Evolutionary conservation across 306 rosid species (phyloP), one percentile per base, ranked within the genome.

Genomic region (Castanospermum australe): DNA sequence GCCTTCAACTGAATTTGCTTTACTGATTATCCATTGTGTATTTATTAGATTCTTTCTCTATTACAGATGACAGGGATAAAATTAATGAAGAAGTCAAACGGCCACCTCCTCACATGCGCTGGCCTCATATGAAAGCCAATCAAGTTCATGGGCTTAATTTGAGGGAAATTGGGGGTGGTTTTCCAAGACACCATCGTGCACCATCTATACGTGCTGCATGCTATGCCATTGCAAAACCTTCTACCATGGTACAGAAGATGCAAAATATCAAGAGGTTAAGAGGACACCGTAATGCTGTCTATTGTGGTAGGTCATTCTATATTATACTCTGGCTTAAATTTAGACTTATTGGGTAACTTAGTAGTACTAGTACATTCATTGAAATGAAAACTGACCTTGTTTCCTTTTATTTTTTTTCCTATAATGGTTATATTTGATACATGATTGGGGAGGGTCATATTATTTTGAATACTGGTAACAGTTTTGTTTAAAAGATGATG

Each of bases 81-180:
- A 82, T 74, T 67, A 75, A 62, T 78, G 74, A 82, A 57, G 84
- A 85, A 75, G 83, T 81, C 47, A 89, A 82, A 73, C 77, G 61
- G 8, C 97, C 96, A 55, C 89, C 94, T 72, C 36, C 94, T 75
- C 79, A 91, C 76, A 85, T 96, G 94, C 99, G 96, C 51, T 96
- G 99, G 99, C 99, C 99, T 88, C 99, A 96, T 83, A 87, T 91
- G 87, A 93, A 90, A 89, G 98, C 98, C 65, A 93, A 96, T 88
- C 98, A 93, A 81, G 93, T 96, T 82, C 98, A 87, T 67, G 99
- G 98, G 75, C 84, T 96, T 63, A 60, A 85, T 85, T 91, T 96
- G 83, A 93, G 99, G 85, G 99, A 96, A 89, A 91, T 96, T 71
- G 99, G 99, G 74, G 99, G 99, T 67, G 99, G 99, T 79, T 96